Percentiles rank a stretch among this genome's conserved stretches.
phyloP scores from a whole-genome alignment of 2,329 filamentous ascomycete species.

The Graphiopsis chlorocephala region DNA sequence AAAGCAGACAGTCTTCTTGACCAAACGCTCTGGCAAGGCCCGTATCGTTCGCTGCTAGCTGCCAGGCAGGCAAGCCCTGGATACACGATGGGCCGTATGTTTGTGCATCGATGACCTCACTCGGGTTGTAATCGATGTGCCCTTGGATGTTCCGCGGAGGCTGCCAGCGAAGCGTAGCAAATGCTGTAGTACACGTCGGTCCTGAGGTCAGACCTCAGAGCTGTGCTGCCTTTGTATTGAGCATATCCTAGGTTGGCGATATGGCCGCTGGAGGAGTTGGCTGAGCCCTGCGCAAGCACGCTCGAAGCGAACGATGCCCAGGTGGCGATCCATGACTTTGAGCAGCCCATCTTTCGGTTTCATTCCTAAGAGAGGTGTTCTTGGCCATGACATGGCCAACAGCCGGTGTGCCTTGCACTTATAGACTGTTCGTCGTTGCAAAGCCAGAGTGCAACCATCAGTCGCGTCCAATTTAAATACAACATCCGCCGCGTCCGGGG shows the following conservation, averaged over 20 bases:
- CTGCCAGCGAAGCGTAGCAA: slow-evolving; percentile 36
- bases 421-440: not conserved
- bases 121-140: slow-evolving; percentile 22
- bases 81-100: not conserved
- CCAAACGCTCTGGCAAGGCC: not conserved
- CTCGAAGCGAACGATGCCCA: not conserved
- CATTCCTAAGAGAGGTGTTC: not conserved
- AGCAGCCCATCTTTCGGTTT: not conserved
- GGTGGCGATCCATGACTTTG: not conserved
- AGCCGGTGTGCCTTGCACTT: not conserved
- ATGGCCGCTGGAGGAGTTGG: slow-evolving; percentile 5
- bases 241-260: slow-evolving; percentile 10
- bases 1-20: slow-evolving; percentile 41
- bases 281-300: not conserved
- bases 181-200: slow-evolving; percentile 20
- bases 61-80: slow-evolving; percentile 12
- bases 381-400: not conserved
- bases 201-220: slow-evolving; percentile 6
- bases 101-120: slow-evolving; percentile 27
- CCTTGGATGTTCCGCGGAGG: slow-evolving; percentile 30
- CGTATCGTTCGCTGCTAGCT: not conserved
- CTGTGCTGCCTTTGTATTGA: slow-evolving; percentile 12
- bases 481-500: too few relatives aligned
- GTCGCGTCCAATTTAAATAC: too few relatives aligned
- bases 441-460: not conserved